Base-by-base conservation (phyloP, 768 basidiomycete species). In the Leccinum truebloodii region DNA sequence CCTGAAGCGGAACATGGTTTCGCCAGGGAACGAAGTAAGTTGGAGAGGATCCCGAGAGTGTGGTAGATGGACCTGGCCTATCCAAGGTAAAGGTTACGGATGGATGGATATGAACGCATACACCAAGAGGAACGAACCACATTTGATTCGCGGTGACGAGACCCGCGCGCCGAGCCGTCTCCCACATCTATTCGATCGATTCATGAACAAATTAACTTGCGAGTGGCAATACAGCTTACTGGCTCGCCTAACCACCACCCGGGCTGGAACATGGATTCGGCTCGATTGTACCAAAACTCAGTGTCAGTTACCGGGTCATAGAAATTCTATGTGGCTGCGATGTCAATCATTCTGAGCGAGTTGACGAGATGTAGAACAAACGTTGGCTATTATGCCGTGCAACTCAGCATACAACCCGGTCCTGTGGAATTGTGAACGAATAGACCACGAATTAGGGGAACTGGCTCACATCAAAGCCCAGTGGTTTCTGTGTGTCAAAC, bases 161-260 rank as follows among this genome's bases (percentile, higher is more conserved):
- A 0, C 88, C 88, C 5, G 87, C 86, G 60, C 85, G 87, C 59
- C 79, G 82, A 2, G 88, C 91, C 0, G 94, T 95, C 69, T 93
- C 91, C 94, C 95, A 97, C 80, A 96, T 89, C 92, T 94, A 59
- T 51, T 54, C 49, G 24, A 20, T 28, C 20, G 5, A 22, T 46
- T 57, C n/a, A 39, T 54, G 28, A 63, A 48, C 26, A 52, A 9
- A 13, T 1, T 28, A 32, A 46, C 6, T 24, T 24, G 26, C 16
- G 14, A 24, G 14, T 52, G 34, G 6, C 20, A 16, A 73, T 67
- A 22, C n/a, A n/a, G 59, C 84, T 65, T 62, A 95, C 94, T 20
- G 94, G 94, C 71, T 95, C 93, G 50, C 95, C 95, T 14, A 82
- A 73, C 94, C 95, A 96, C 92, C 94, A 97, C 0, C 77, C 68